Base-by-base conservation (phyloP, 495 filamentous ascomycete genomes). In the Thermothielavioides terrestris region DNA sequence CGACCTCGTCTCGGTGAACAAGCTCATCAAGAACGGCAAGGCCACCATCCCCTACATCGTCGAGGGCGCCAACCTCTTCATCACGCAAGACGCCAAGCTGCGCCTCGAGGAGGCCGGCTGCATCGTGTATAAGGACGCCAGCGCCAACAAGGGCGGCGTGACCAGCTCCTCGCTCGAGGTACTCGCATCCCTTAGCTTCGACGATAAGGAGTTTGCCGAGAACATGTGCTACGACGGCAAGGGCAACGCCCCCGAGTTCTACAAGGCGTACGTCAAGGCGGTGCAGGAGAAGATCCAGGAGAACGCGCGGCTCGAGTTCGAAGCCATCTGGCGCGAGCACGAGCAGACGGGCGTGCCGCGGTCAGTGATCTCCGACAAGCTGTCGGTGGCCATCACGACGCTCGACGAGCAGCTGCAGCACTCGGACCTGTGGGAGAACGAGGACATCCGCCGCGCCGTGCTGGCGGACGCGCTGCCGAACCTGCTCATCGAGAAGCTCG, bases 81-180 rank as follows among this genome's bases (percentile, higher is more conserved):
- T 98, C 69, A 97, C 92, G 11, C 94, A 98, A 69, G 92, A 98
- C 62, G 89, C 88, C 55, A 98, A 98, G 76, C 76, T 97, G 48
- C 84, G 89, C 18, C 79, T 98, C 5, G 92, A 98, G 70, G 82
- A 86, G 57, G 91, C 92, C 25, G 94, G 94, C 52, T 89, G 85
- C 62, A 83, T 97, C 56, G 67, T 98, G 36, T 97, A 87, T 79
- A 98, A 98, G 74, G 92, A 98, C 68, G 92, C 92, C 11, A 94
- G 88, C 36, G 89, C 94, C 36, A 98, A 98, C 77, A 98, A 98
- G 76, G 92, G 92, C 59, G 92, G 92, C 64, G 92, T 98, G 40
- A 98, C 92, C 6, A 94, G 88, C n/a, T 97, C 92, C 0, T 98
- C 92, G 5, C 80, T 97, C 38, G 92, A 98, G 59, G 92, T 98